phyloP scores from a whole-genome alignment of 192 early-diverging fungal species.

The Coemansia sp. region DNA sequence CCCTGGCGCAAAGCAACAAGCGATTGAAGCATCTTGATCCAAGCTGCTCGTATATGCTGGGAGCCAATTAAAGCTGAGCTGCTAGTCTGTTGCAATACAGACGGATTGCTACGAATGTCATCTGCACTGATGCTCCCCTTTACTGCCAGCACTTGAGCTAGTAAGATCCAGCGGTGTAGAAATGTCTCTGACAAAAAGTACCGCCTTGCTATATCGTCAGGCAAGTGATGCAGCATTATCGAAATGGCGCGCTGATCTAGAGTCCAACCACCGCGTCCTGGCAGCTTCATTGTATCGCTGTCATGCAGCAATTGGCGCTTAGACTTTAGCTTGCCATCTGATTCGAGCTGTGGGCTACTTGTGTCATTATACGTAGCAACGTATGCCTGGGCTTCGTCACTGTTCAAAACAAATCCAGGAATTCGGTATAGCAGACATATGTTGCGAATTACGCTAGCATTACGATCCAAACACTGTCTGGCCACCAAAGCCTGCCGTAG shows the following conservation, averaged over 20 bases:
- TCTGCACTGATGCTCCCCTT: constrained; percentile 21
- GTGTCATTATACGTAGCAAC: neutral
- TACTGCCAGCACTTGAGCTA: constrained; percentile 46
- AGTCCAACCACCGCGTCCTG: constrained; percentile 20
- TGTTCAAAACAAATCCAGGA: constrained; percentile 27
- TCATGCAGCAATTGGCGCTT: constrained; percentile 24
- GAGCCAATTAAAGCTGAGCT: constrained; percentile 13
- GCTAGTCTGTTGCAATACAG: neutral
- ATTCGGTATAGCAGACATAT: constrained; percentile 45
- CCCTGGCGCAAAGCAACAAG: constrained; percentile 30
- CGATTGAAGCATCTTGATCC: constrained; percentile 36
- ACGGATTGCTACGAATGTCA: constrained; percentile 2
- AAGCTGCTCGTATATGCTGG: constrained; percentile 29
- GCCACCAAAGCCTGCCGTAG: constrained; percentile 34
- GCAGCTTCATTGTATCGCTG: neutral
- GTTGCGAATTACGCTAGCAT: constrained; percentile 45
- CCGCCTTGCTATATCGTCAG: constrained; percentile 40
- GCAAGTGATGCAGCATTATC: constrained; percentile 38
- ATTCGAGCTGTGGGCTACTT: neutral
- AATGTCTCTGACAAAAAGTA: constrained; percentile 52
- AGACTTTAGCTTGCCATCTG: constrained; percentile 4
- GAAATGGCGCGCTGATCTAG: constrained; percentile 42
- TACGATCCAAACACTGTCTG: constrained; percentile 48
- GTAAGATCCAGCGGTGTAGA: constrained; percentile 46
- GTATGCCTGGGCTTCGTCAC: constrained; percentile 14